Percentiles rank a stretch among this genome's conserved stretches.
Conservation (phyloP, 805 yeast genomes). For the Metschnikowia kunwiensis region DNA sequence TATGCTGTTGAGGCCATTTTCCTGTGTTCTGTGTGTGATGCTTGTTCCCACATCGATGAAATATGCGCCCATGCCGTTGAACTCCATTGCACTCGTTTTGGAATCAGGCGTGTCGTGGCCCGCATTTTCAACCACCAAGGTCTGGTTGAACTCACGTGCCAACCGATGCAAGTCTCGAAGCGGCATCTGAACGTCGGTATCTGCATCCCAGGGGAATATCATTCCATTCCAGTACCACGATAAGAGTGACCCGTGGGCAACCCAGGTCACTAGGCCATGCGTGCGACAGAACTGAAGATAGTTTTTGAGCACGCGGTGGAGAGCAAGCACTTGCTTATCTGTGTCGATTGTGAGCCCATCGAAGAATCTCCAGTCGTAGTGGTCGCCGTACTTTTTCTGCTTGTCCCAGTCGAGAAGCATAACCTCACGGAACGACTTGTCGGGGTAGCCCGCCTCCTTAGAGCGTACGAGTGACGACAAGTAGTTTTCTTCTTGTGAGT, state of each 20-base stretch:
- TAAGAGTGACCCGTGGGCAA: slow-evolving; percentile 23
- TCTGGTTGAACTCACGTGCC: slow-evolving; percentile 22
- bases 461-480: slow-evolving; percentile 21
- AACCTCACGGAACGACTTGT: slow-evolving; percentile 15
- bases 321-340: slow-evolving; percentile 14
- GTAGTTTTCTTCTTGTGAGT: slow-evolving; percentile 17
- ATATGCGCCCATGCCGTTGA: slow-evolving; percentile 13
- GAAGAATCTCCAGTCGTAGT: slow-evolving; percentile 25
- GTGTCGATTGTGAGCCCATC: slow-evolving; percentile 15
- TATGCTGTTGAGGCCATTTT: slow-evolving; percentile 26
- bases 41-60: slow-evolving; percentile 16
- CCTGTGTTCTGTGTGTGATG: slow-evolving; percentile 12
- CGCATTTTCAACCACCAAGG: slow-evolving; percentile 20
- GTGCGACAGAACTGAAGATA: slow-evolving; percentile 20
- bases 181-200: slow-evolving; percentile 27
- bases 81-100: slow-evolving; percentile 46
- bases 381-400: slow-evolving; percentile 11
- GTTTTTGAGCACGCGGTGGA: slow-evolving; percentile 20
- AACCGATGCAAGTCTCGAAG: slow-evolving; percentile 20
- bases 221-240: slow-evolving; percentile 27
- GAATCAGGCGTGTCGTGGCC: slow-evolving; percentile 17
- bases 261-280: slow-evolving; percentile 25
- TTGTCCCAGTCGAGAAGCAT: slow-evolving; percentile 8
- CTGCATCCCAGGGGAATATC: slow-evolving; percentile 26
- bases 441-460: slow-evolving; percentile 11